These are phyloP conservation scores for Aureobasidium sp. DNA, from an alignment of 2,329 filamentous ascomycete genomes.

Conservation along the genomic window DNA sequence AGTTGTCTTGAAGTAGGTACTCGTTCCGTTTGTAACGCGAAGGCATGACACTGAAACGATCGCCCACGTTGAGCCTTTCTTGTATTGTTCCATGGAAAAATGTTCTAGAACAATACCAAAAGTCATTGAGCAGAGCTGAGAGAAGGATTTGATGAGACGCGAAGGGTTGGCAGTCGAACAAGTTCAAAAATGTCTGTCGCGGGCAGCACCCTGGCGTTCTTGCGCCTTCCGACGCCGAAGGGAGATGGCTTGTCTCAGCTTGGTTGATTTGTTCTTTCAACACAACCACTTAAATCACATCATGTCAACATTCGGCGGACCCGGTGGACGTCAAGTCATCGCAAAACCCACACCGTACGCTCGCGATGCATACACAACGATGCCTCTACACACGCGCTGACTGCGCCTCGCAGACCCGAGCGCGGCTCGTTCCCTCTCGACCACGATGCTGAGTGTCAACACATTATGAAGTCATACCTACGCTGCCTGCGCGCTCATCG, in stretches of 20 bases:
- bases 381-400: slow-evolving; percentile 40
- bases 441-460: slow-evolving; percentile 92
- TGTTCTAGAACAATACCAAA: too few species aligned
- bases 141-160: neutral
- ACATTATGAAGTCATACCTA: slow-evolving; percentile 78
- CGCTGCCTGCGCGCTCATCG: slow-evolving; percentile 76
- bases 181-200: neutral
- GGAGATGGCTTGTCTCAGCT: neutral
- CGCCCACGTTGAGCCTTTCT: too few species aligned
- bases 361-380: neutral
- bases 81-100: too few species aligned
- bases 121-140: too few species aligned
- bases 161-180: neutral
- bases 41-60: too few species aligned
- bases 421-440: slow-evolving; percentile 94
- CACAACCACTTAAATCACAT: neutral
- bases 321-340: slow-evolving; percentile 57
- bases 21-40: too few species aligned
- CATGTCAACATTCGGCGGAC: slow-evolving; percentile 56
- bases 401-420: slow-evolving; percentile 74
- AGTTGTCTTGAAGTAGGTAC: too few species aligned
- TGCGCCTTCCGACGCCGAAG: neutral
- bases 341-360: slow-evolving; percentile 64
- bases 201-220: neutral
- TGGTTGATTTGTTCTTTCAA: neutral